These are phyloP conservation scores for Ophiostoma sp. DNA, from an alignment of 2,329 filamentous ascomycete species.

Conservation along the genomic window DNA sequence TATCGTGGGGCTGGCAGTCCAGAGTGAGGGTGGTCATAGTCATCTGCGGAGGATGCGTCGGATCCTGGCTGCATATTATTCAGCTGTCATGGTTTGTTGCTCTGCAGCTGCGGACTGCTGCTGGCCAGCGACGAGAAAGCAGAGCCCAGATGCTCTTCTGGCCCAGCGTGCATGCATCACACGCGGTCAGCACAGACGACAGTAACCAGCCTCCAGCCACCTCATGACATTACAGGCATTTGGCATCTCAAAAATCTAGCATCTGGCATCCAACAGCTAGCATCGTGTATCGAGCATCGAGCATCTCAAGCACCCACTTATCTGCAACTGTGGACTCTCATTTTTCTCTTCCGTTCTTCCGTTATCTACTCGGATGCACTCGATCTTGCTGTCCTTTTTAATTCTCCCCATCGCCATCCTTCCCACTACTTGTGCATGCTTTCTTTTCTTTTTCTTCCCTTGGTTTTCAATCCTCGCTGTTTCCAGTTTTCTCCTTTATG, in stretches of 20 bases:
- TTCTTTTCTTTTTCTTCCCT: not conserved
- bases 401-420: not conserved
- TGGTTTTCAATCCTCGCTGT: not conserved
- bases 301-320: too few relatives aligned
- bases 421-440: not conserved
- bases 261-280: not conserved
- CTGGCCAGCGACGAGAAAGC: not conserved
- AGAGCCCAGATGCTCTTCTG: not conserved
- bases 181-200: too few relatives aligned
- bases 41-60: not conserved
- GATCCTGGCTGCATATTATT: slow-evolving; percentile 10
- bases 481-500: not conserved
- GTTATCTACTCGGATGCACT: not conserved
- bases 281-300: too few relatives aligned
- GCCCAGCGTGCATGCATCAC: not conserved
- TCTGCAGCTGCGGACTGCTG: not conserved
- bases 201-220: not conserved
- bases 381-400: not conserved
- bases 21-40: not conserved
- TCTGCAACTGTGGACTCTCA: too few relatives aligned
- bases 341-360: too few relatives aligned
- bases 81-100: slow-evolving; percentile 7
- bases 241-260: not conserved
- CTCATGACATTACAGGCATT: not conserved
- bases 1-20: too few relatives aligned